Evolutionary conservation across 345 rosid species (phyloP).

Genomic region (rapeseed (Brassica napus)): DNA sequence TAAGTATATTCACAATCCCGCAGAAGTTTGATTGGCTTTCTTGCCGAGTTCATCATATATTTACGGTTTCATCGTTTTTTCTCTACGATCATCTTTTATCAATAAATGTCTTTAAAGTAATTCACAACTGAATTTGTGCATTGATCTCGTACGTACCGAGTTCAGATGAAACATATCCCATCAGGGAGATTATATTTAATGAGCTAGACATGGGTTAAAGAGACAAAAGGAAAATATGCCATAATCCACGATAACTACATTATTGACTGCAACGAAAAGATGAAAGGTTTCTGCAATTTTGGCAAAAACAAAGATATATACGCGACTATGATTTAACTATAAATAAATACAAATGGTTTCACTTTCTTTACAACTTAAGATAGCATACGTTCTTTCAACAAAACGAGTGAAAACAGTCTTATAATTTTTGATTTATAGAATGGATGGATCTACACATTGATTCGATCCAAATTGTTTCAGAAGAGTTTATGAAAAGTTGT

Average conservation of each 20-base stretch:
- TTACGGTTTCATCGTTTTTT: too few species aligned
- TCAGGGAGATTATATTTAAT: conserved; percentile 83
- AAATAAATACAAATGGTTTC: not conserved
- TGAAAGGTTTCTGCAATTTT: conserved; percentile 69
- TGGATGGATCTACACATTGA: not conserved
- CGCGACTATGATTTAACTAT: too few species aligned
- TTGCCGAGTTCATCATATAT: too few species aligned
- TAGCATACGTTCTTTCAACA: not conserved
- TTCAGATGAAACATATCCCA: conserved; percentile 39
- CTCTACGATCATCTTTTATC: too few species aligned
- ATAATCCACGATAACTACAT: conserved; percentile 86
- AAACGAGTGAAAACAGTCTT: not conserved
- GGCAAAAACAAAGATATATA: too few species aligned
- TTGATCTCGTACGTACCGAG: too few species aligned
- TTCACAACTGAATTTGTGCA: too few species aligned
- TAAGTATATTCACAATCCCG: too few species aligned
- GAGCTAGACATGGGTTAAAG: conserved; percentile 77
- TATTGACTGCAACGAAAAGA: conserved; percentile 75
- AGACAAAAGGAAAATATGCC: conserved; percentile 77
- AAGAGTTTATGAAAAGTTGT: not conserved
- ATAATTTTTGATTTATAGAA: not conserved
- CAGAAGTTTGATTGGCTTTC: too few species aligned
- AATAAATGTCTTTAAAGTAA: too few species aligned
- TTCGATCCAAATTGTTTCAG: not conserved
- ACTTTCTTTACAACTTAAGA: not conserved